Evolutionary conservation across 345 rosid species (phyloP), one percentile per base, ranked within the genome.

Genomic region (Rhizophora apiculata): DNA sequence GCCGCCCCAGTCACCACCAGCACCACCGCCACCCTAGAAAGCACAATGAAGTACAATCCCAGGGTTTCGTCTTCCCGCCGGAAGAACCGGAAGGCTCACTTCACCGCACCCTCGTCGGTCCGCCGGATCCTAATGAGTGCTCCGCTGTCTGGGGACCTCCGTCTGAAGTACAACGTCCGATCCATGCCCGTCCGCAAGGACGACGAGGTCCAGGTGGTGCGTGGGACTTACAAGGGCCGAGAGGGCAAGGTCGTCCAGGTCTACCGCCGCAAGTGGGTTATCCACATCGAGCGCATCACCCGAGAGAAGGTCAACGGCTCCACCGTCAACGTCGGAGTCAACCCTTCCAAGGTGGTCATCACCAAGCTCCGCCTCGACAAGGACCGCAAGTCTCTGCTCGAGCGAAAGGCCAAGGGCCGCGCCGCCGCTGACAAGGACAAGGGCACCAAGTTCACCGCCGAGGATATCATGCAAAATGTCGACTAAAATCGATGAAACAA

Each of bases 281-380:
- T 89, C 69, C 96, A 89, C 86, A 76, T 89, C 59, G 96, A 89
- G 81, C 85, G 91, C 34, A 88, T 90, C 63, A 88, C 96, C 0
- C 77, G 93, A 2, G 93, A 90, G 96, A 88, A 88, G 76, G 93
- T 86, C n/a, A 90, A 90, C 21, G 96, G 91, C 11, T 83, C 93
- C 1, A 90, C 96, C 6, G 93, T 90, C 52, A 90, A 90, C 18
- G 96, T 90, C 0, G 96, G 96, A 0, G 68, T 90, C 53, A 85
- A 88, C 74, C 91, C 96, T 0, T 90, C 96, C 43, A 90, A 90
- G 77, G 87, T 83, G 8, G 86, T 88, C 51, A 81, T 90, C 8
- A 86, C 89, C 34, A 90, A 90, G 86, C 89, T 88, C 30, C 79
- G 93, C 49, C 83, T 90, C 5, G 96, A 90, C 66, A 90, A 90